Evolutionary conservation across 331 rosid species (phyloP).

Genomic region (Pyracantha coccinea): DNA sequence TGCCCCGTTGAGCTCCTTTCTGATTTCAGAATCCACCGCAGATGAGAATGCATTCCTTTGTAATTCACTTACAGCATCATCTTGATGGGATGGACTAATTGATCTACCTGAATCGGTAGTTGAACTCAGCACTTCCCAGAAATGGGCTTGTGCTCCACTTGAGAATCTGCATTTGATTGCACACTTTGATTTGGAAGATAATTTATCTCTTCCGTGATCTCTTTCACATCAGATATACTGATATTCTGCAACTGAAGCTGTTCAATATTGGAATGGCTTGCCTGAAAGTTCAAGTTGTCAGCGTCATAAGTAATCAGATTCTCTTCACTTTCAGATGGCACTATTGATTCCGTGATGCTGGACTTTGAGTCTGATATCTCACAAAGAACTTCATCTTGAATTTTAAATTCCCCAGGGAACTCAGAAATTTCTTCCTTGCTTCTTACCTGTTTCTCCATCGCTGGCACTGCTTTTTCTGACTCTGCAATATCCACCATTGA

Average conservation of each 20-base stretch:
- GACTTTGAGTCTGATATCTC: constrained; percentile 32
- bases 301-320: constrained; percentile 37
- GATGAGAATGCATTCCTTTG: constrained; percentile 29
- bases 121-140: constrained; percentile 46
- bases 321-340: constrained; percentile 53
- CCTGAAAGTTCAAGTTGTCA: constrained; percentile 38
- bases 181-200: constrained; percentile 27
- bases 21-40: constrained; percentile 27
- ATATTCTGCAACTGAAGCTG: constrained; percentile 32
- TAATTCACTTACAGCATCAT: constrained; percentile 49
- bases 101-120: constrained; percentile 34
- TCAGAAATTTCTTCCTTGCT: constrained; percentile 20
- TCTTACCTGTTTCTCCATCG: constrained; percentile 30
- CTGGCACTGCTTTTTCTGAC: constrained; percentile 19
- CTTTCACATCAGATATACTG: constrained; percentile 30
- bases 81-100: constrained; percentile 35
- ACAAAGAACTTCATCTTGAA: constrained; percentile 31
- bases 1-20: constrained; percentile 30
- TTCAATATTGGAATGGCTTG: constrained; percentile 29
- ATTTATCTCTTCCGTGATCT: constrained; percentile 19
- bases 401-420: constrained; percentile 23
- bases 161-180: constrained; percentile 31
- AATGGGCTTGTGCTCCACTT: constrained; percentile 25
- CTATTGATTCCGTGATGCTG: constrained; percentile 25
- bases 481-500: constrained; percentile 33